Conservation (phyloP, 139 green algal species). For the Pseudopediastrum boryanum region DNA sequence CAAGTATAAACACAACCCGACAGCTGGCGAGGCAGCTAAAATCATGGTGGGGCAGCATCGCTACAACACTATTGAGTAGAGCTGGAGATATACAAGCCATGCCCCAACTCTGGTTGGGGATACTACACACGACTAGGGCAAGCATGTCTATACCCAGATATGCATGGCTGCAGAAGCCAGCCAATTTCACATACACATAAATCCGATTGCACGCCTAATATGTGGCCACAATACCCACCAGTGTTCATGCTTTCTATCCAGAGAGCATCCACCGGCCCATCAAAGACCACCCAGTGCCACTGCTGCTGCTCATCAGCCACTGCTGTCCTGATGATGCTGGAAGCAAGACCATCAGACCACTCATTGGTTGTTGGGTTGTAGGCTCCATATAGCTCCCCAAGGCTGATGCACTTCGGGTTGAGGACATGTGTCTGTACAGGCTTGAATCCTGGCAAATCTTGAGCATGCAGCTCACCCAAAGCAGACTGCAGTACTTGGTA, state of each 20-base stretch:
- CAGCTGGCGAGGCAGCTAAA: no score
- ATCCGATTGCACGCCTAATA: no score
- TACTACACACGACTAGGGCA: no score
- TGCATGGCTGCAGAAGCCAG: no score
- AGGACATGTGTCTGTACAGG: constrained; percentile 60
- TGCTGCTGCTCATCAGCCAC: constrained; percentile 12
- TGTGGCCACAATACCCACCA: constrained; percentile 52
- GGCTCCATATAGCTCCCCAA: constrained; percentile 84
- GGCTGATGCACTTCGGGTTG: constrained; percentile 86
- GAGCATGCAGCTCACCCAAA: constrained; percentile 49
- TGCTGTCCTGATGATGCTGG: constrained; percentile 67
- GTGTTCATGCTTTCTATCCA: constrained; percentile 90
- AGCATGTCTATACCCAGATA: no score
- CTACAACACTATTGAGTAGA: no score
- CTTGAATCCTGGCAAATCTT: no score
- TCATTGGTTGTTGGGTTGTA: constrained; percentile 83
- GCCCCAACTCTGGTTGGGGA: no score
- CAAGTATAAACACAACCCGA: no score
- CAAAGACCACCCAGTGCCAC: constrained; percentile 85
- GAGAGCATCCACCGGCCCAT: constrained; percentile 83
- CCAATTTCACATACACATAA: no score
- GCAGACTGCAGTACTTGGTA: constrained; percentile 61
- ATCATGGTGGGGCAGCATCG: no score
- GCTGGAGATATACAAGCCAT: no score
- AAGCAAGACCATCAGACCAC: constrained; percentile 80